Base-by-base conservation (phyloP, 805 yeast genomes). In the Nakazawaea ishiwadae region DNA sequence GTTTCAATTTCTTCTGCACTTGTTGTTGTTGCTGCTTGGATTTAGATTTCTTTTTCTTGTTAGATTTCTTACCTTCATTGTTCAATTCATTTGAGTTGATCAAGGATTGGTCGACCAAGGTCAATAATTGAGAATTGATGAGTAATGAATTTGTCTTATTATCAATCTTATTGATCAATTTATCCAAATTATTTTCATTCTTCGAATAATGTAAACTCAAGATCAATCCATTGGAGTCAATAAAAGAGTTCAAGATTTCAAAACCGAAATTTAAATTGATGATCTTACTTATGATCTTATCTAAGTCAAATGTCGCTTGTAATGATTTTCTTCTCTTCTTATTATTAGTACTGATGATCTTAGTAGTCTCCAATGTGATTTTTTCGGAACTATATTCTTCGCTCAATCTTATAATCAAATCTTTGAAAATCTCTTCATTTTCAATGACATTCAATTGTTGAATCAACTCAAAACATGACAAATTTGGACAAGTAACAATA, bases 401-500 rank as follows among this genome's bases (percentile, higher is more conserved):
- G 32, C 75, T 62, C 34, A 89, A 62, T 50, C 96, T 74, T 21
- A 72, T 62, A 11, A 88, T 75, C 5, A 82, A 68, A 52, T 84
- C 95, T 40, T 70, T 66, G 53, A 84, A 81, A 31, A 84, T 73
- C 21, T 78, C 87, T 35, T 75, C 81, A 49, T 76, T 76, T 20
- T 73, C 77, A 10, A 69, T 65, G 11, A 67, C 61, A 43, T 77
- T 66, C 38, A 89, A 66, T 44, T 84, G 88, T 6, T 60, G 56
- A 30, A 86, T 63, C 19, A 90, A 66, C 45, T 85, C 95, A 4
- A 59, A 58, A 35, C 84, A 69, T 7, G 84, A 71, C 30, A 89
- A 62, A 42, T 80, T 79, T 5, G 85, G 81, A 46, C 93, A 84
- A 1, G 93, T 81, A 11, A 81, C 84, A 37, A 88, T 75, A 1